These are phyloP conservation scores for Teratosphaeria gauchensis DNA, from an alignment of 2,329 filamentous ascomycete species.

Conservation along the genomic window DNA sequence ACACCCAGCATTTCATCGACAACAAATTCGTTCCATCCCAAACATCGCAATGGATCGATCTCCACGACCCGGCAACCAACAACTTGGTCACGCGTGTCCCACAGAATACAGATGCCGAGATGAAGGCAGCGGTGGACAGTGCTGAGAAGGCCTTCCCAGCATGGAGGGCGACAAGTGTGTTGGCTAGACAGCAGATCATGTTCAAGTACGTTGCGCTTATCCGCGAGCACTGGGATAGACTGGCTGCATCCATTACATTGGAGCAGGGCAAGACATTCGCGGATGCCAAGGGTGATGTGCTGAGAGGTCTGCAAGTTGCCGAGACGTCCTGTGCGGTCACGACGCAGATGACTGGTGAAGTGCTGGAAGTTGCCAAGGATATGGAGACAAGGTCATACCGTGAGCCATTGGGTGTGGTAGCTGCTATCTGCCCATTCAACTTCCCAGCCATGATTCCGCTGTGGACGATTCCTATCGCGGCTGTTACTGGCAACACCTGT, in stretches of 20 bases:
- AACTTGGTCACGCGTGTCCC: slow-evolving; percentile 75
- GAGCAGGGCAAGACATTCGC: slow-evolving; percentile 85
- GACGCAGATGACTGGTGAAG: slow-evolving; percentile 71
- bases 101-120: slow-evolving; percentile 68
- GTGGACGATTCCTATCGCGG: slow-evolving; percentile 82
- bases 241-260: slow-evolving; percentile 75
- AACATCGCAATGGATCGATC: slow-evolving; percentile 64
- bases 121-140: slow-evolving; percentile 64
- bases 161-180: slow-evolving; percentile 63
- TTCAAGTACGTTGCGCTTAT: slow-evolving; percentile 76
- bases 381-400: slow-evolving; percentile 81
- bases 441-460: slow-evolving; percentile 88
- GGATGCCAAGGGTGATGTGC: slow-evolving; percentile 71
- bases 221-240: slow-evolving; percentile 72
- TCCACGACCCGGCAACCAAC: slow-evolving; percentile 77
- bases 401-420: slow-evolving; percentile 71
- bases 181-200: slow-evolving; percentile 74
- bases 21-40: slow-evolving; percentile 64
- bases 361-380: slow-evolving; percentile 77
- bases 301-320: slow-evolving; percentile 73
- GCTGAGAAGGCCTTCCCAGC: slow-evolving; percentile 65
- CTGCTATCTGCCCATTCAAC: slow-evolving; percentile 82
- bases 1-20: slow-evolving; percentile 74
- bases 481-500: slow-evolving; percentile 73
- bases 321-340: slow-evolving; percentile 74